Conservation (phyloP, 352 stramenopile species). For the Pythium diclinum region DNA sequence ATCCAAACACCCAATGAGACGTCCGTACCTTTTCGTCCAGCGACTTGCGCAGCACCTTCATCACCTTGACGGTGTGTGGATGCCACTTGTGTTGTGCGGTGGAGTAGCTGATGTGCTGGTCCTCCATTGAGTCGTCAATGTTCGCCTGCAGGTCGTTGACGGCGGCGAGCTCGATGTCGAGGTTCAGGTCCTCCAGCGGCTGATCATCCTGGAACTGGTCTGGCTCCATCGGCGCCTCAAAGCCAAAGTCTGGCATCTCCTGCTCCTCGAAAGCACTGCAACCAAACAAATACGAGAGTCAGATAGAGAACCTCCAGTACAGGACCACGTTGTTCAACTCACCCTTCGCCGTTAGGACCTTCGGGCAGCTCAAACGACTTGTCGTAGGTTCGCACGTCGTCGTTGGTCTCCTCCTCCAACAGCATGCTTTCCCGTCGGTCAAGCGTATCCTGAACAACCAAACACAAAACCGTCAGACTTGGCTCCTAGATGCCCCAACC, state of each 20-base stretch:
- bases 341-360: slow-evolving; percentile 16
- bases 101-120: slow-evolving; percentile 34
- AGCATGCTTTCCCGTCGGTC: slow-evolving; percentile 23
- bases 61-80: slow-evolving; percentile 96
- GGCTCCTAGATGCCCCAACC: no score
- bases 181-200: slow-evolving; percentile 54
- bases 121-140: slow-evolving; percentile 37
- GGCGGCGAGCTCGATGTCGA: slow-evolving; percentile 80
- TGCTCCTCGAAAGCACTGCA: slow-evolving; percentile 36
- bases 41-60: slow-evolving; percentile 79
- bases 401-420: slow-evolving; percentile 12
- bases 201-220: slow-evolving; percentile 37
- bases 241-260: slow-evolving; percentile 50
- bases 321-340: slow-evolving; percentile 1
- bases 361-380: slow-evolving; percentile 28
- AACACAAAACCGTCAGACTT: not conserved
- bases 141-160: slow-evolving; percentile 78
- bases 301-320: not conserved
- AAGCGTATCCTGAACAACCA: not conserved
- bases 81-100: slow-evolving; percentile 95
- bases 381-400: slow-evolving; percentile 6
- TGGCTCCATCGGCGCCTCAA: slow-evolving; percentile 49
- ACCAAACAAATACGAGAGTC: slow-evolving; percentile 3
- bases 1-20: not conserved
- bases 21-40: slow-evolving; percentile 58